Base-by-base conservation (phyloP, 345 rosid species). In the Combretum micranthum region DNA sequence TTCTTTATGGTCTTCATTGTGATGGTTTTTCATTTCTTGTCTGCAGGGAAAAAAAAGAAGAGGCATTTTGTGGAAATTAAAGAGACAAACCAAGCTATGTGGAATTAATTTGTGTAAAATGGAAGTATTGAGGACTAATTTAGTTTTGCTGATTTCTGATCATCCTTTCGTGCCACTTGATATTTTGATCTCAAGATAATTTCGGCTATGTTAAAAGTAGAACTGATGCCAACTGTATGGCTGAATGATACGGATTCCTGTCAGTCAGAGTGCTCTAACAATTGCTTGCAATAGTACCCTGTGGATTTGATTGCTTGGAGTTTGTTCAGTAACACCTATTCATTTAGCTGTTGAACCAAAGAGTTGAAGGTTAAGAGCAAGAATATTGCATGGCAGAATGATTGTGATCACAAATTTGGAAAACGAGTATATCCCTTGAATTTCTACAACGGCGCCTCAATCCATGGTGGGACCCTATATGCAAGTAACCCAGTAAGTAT, bases 221-320 rank as follows among this genome's bases (percentile, higher is more conserved):
- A 83, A 85, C n/a, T n/a, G 90, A 85, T 72, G 50, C 83, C 85
- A n/a, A 51, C 69, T 83, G 57, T 74, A 76, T 53, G 90, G 57
- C 60, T 58, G 14, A 67, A 68, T 26, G 74, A 60, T 39, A 76
- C 88, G 44, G 75, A 86, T 71, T 67, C 88, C 53, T 88, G 96
- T 71, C 75, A 80, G 67, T 90, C 93, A 7, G 77, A 74, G 65
- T 78, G 81, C 72, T 80, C 57, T 57, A 59, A 71, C 56, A 75
- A 85, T 64, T 83, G 79, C 57, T 74, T 65, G 17, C 88, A 5
- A 72, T 88, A 54, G 78, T 85, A 60, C 96, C 93, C 57, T 88
- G 96, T 59, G 96, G 96, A 65, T 68, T n/a, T 88, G 62, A 70
- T 83, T 49, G 85, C 96, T 13, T 88, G 96, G 96, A 85, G 96